Percentiles rank a stretch among this genome's conserved stretches.
These are phyloP conservation scores for Conticribra weissflogii DNA, from an alignment of 108 stramenopile species.

Conservation along the genomic window DNA sequence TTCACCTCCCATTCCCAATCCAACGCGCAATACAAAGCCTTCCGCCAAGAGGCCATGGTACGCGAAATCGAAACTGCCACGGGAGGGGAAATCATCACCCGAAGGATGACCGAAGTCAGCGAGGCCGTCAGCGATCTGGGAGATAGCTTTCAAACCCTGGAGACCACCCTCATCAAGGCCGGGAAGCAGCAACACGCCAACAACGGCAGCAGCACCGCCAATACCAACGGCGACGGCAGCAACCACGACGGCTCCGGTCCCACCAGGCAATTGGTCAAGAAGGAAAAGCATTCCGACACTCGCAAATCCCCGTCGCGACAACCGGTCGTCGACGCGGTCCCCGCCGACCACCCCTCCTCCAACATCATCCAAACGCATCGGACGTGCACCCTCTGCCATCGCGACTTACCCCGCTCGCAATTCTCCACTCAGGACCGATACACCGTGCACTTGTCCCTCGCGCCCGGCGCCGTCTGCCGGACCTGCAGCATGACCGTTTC, in stretches of 20 bases:
- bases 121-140: background rate
- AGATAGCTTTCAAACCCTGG: background rate
- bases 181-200: background rate
- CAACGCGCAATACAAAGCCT: background rate
- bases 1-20: background rate
- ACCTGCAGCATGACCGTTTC: conserved; percentile 50
- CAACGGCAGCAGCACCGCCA: background rate
- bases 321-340: background rate
- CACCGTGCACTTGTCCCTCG: conserved; percentile 20
- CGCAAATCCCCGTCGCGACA: background rate
- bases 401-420: conserved; percentile 30
- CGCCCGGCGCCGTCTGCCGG: conserved; percentile 35
- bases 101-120: background rate
- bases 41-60: background rate
- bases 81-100: background rate
- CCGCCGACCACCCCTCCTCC: conserved; percentile 40
- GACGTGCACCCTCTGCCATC: conserved; percentile 45
- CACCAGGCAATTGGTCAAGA: no score
- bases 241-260: background rate
- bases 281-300: background rate
- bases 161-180: background rate
- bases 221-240: background rate
- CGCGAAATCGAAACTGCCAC: background rate
- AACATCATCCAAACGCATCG: conserved; percentile 27
- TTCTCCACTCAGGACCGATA: conserved; percentile 37